These are phyloP conservation scores for Kokia cookei DNA, from an alignment of 441 rosid species.

Conservation along the genomic window DNA sequence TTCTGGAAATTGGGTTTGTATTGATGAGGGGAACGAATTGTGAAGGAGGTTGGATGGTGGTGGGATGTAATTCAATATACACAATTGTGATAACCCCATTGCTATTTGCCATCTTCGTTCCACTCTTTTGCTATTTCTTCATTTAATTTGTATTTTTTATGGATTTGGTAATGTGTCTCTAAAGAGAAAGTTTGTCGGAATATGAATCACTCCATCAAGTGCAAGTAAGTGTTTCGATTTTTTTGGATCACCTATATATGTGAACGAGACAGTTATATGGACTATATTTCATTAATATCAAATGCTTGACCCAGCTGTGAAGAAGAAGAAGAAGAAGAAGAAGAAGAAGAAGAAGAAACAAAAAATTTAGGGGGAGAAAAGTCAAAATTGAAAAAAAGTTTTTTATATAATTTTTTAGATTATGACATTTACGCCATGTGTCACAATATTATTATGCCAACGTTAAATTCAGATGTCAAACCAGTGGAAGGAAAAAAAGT, in stretches of 20 bases:
- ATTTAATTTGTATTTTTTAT: neutral
- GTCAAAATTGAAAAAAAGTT: too few species aligned
- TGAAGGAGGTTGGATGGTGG: constrained; percentile 2
- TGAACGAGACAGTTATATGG: neutral
- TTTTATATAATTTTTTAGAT: too few species aligned
- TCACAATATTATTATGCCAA: too few species aligned
- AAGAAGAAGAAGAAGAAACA: too few species aligned
- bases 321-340: too few species aligned
- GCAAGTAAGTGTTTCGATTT: neutral
- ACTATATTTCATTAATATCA: neutral
- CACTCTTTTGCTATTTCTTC: constrained; percentile 1
- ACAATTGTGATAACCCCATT: constrained; percentile 46
- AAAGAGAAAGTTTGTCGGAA: neutral
- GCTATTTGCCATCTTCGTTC: constrained; percentile 15
- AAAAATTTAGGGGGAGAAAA: too few species aligned
- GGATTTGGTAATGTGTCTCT: neutral
- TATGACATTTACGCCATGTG: too few species aligned
- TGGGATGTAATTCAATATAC: constrained; percentile 31
- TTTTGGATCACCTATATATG: neutral
- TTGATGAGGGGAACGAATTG: neutral
- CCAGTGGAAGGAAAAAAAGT: too few species aligned
- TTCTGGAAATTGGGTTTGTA: neutral
- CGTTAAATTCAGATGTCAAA: too few species aligned
- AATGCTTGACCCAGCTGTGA: neutral
- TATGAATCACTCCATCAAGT: neutral